phyloP scores from a whole-genome alignment of 768 basidiomycete genomes.

The Gautieria morchelliformis region DNA sequence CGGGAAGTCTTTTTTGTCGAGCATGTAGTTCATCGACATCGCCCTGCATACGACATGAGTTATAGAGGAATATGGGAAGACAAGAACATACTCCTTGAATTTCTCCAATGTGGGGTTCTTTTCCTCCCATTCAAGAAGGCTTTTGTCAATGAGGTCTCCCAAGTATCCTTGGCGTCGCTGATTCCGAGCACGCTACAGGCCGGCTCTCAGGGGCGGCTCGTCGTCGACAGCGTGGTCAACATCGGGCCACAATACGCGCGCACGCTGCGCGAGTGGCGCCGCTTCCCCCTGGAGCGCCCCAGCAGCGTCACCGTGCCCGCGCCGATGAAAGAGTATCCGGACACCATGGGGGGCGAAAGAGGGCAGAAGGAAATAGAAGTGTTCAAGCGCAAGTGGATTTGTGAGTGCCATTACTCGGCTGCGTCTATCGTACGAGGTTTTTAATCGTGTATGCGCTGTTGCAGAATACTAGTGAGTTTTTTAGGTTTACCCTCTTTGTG shows the following conservation, averaged over 20 bases:
- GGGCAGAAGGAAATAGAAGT: slow-evolving; percentile 54
- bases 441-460: not conserved
- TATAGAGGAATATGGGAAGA: too few species aligned
- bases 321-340: slow-evolving; percentile 49
- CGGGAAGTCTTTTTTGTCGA: too few species aligned
- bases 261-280: slow-evolving; percentile 70
- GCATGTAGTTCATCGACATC: too few species aligned
- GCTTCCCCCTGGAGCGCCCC: slow-evolving; percentile 48
- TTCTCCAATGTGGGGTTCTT: too few species aligned
- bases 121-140: too few species aligned
- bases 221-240: slow-evolving; percentile 78
- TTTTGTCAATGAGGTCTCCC: too few species aligned
- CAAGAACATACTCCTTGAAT: too few species aligned
- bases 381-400: slow-evolving; percentile 68
- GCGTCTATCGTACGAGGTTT: not conserved
- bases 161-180: too few species aligned
- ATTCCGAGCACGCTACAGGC: slow-evolving; percentile 62
- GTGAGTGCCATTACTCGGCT: slow-evolving; percentile 26
- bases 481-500: not conserved
- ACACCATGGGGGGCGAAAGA: slow-evolving; percentile 36
- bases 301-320: slow-evolving; percentile 49
- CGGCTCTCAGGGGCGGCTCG: slow-evolving; percentile 66
- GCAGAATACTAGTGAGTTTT: slow-evolving; percentile 39
- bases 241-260: slow-evolving; percentile 80
- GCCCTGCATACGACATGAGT: too few species aligned